Evolutionary conservation across 2,329 filamentous ascomycete genomes (phyloP), one percentile per base, ranked within the genome.

Genomic region (Leptodontidium sp.): DNA sequence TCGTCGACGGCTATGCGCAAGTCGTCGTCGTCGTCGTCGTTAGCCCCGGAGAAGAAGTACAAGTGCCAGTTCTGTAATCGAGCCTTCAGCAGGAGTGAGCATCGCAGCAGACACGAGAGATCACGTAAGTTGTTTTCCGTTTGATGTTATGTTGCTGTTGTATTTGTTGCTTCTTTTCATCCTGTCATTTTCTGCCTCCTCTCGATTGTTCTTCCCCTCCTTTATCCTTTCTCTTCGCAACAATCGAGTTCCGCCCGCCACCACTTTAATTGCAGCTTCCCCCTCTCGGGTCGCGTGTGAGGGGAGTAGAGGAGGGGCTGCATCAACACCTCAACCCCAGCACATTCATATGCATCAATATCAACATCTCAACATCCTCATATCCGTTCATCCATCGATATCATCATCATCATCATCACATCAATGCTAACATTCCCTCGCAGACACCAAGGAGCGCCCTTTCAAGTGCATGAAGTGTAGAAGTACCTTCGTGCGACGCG

Each of bases 391-490:
- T 40, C 38, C 38, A 29, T 61, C 12, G 21, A 21, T 21, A 40
- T 47, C 9, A 32, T 43, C 9, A 32, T 64, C 45, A 38, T 43
- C 9, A 32, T 64, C 45, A 38, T 61, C 29, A 52, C 26, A 29
- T 58, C 26, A 15, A 24, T 58, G 50, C 61, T 69, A 47, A 70
- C 61, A 50, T 50, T 15, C 71, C 71, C 68, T 61, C 67, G 70
- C 81, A 98, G 95, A 98, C 82, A 99, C 96, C 73, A 99, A 99
- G 84, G 96, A 98, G 83, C 91, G 96, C 72, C 96, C 96, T 47
- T 99, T 99, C 87, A 98, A 98, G 82, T 99, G 96, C 83, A 87
- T 93, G 85, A 99, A 99, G 84, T 99, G 96, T 82, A 89, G 94
- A 79, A 98, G 94, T 86, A 99, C 96, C 71, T 99, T 99, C 80